Base-by-base conservation (phyloP, 768 basidiomycete genomes). In the Russula dissimulans region DNA sequence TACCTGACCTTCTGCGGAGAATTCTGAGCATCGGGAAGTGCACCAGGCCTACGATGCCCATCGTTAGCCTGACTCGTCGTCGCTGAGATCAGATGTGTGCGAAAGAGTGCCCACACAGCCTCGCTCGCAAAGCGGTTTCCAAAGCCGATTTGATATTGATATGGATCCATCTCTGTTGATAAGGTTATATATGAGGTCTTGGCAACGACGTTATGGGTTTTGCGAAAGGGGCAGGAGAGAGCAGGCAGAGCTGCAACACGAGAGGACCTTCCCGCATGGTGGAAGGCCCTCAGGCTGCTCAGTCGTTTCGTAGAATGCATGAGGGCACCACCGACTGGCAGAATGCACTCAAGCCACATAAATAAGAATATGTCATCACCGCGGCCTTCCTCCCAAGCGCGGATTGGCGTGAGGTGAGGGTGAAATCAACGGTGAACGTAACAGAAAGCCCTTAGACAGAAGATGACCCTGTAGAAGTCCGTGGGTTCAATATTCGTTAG, bases 1-100 rank as follows among this genome's bases (percentile, higher is more conserved):
- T 84, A 85, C 66, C 83, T 84, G 70, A 73, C 73, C 65, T 79
- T 81, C 72, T 86, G 84, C 0, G 84, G 84, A 57, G 70, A 78
- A 66, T 85, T 84, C 71, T 85, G 85, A 0, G 72, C 84, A 17
- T 74, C 55, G 0, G 85, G 85, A 0, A 87, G 77, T 4, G 76
- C 75, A 3, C 78, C 80, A 2, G 83, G 83, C 43, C 83, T 83
- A 5, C 15, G 10, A 52, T 49, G 29, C 41, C 11, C 18, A 15
- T 10, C 1, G 34, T 49, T 32, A 57, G n/a, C 31, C 7, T 34
- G 11, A 15, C 17, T 29, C 38, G 22, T 26, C 22, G 22, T 26
- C 22, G 6, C 29, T 8, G 1, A 45, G 17, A 18, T 38, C 46
- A 29, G 9, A 10, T 14, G 31, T 43, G 11, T 47, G 1, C n/a